Evolutionary conservation across 176 grass and related monocot species (phyloP).

Genomic region (Zizania latifolia): DNA sequence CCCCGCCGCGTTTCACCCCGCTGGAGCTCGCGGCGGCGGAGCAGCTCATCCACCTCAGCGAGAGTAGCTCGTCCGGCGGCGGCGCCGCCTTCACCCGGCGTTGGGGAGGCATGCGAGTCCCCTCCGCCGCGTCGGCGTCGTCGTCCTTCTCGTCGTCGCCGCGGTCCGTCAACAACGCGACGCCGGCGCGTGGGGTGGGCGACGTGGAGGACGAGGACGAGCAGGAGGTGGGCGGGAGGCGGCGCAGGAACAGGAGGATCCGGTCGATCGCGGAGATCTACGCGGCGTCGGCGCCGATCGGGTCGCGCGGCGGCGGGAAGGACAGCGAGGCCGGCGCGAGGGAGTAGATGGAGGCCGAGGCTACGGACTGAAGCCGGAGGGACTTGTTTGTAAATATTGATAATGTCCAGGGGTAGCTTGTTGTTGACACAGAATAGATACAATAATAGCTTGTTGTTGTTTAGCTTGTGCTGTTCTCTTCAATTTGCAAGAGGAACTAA

Average conservation of each 20-base stretch:
- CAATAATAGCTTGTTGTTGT: too few species aligned
- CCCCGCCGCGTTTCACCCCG: constrained; percentile 31
- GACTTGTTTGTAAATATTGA: constrained; percentile 32
- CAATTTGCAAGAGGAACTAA: too few species aligned
- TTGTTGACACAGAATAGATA: not conserved
- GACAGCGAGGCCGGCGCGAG: not conserved
- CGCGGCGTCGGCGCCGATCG: constrained; percentile 15
- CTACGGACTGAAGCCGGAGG: not conserved
- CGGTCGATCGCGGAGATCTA: constrained; percentile 56
- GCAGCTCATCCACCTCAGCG: constrained; percentile 78
- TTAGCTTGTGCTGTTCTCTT: too few species aligned
- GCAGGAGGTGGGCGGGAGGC: constrained; percentile 39
- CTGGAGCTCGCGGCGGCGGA: constrained; percentile 65
- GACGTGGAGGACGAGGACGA: not conserved
- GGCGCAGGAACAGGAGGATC: constrained; percentile 45
- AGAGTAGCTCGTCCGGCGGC: constrained; percentile 46
- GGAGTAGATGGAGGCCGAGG: not conserved
- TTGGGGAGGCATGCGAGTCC: too few species aligned
- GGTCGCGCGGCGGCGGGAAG: not conserved
- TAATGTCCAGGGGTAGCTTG: constrained; percentile 29
- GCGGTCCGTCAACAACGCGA: constrained; percentile 21
- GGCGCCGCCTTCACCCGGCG: not conserved
- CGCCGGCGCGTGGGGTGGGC: not conserved
- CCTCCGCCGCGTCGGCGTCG: not conserved
- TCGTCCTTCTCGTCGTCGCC: not conserved